A percentile compares a stretch with the other conserved stretches of the same genome.
These are phyloP conservation scores for Artemisia annua DNA, from an alignment of 129 eudicot genomes.

Conservation along the genomic window DNA sequence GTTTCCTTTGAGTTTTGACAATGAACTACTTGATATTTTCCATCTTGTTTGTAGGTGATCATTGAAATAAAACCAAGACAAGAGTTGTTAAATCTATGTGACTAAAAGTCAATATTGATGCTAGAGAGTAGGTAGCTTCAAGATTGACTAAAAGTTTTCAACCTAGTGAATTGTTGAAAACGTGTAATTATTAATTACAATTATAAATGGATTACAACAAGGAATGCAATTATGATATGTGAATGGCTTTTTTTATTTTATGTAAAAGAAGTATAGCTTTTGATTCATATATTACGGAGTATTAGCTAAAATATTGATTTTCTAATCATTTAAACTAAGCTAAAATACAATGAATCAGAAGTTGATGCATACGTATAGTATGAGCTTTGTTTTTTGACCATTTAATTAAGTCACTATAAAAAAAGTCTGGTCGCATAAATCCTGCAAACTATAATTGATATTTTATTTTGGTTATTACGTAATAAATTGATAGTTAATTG, in stretches of 20 bases:
- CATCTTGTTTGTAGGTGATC: background rate
- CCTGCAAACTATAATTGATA: background rate
- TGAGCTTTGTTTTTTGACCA: background rate
- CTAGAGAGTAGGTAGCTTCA: slow-evolving; percentile 13
- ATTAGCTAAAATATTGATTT: no score
- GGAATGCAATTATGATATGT: no score
- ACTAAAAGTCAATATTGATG: slow-evolving; percentile 21
- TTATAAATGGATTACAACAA: background rate
- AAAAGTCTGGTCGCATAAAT: background rate
- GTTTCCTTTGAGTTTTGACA: no score
- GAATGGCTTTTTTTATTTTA: no score
- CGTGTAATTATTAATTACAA: slow-evolving; percentile 2
- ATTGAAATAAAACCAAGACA: background rate
- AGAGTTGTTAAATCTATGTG: background rate
- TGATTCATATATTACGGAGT: no score
- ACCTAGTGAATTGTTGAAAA: background rate
- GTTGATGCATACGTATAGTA: background rate
- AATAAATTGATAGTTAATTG: background rate
- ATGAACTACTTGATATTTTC: no score
- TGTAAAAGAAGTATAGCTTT: no score
- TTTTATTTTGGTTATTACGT: background rate
- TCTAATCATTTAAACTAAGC: background rate
- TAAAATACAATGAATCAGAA: background rate
- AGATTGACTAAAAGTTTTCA: slow-evolving; percentile 12
- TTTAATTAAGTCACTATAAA: background rate